Evolutionary conservation across 768 basidiomycete species (phyloP), one percentile per base, ranked within the genome.

Genomic region (Hirschioporus abietinus): DNA sequence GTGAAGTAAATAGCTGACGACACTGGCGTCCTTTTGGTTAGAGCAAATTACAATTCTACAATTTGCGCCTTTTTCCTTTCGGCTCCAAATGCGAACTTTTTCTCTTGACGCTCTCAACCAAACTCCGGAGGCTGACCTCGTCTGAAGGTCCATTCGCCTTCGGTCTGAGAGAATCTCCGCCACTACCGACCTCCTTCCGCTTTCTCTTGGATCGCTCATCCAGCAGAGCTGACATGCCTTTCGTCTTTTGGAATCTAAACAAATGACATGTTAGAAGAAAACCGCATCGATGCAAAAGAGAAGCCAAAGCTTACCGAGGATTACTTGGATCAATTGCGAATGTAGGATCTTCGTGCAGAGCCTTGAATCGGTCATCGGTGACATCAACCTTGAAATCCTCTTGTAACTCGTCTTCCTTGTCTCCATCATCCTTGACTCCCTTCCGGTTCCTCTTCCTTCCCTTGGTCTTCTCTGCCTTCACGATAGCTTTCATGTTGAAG

Each of bases 241-340:
- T 93, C 0, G 96, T 96, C 81, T 91, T 95, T 76, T 91, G 94
- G 81, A 91, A 99, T 66, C 95, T 98, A 72, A 63, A 67, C 27
- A 25, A 64, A 67, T 42, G n/a, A 30, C 69, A 24, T 70, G 65
- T 66, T 66, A 66, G 36, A 66, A 1, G 35, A 1, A 23, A 23
- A 10, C n/a, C n/a, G n/a, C 65, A 23, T n/a, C 15, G 25, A 35
- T 52, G 5, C 20, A 17, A 34, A 63, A 61, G 26, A 25, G 24
- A 35, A n/a, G 34, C 30, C 4, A 26, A 0, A 15, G 83, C 95
- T 70, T 73, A 97, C 96, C 89, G 92, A 74, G 96, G 95, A 78
- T 98, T 92, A 64, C 87, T 92, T 23, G 97, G 96, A 76, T 99
- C 97, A 70, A 99, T 95, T 0, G 96, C 96, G 70, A 93, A 99